Percentiles rank a stretch among this genome's conserved stretches.
Conservation (phyloP, 1,284 basidiomycete species). For the Sanghuangporus weigelae region DNA sequence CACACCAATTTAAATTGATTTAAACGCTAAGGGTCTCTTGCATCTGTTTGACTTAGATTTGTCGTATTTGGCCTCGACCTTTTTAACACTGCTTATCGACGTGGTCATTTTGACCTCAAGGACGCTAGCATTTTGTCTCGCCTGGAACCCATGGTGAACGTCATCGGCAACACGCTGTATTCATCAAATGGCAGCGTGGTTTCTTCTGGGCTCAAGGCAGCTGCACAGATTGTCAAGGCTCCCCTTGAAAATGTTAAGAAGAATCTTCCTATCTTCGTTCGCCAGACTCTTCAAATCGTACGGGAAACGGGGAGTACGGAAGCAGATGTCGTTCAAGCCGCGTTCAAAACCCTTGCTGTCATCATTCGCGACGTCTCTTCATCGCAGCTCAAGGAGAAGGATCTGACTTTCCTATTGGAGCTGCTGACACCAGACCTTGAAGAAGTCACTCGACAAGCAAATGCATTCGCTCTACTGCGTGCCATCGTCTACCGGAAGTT, state of each 20-base stretch:
- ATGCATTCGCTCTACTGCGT: slow-evolving; percentile 88
- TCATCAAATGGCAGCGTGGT: slow-evolving; percentile 79
- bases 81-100: slow-evolving; percentile 83
- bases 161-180: slow-evolving; percentile 92
- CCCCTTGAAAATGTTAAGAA: slow-evolving; percentile 77
- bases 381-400: slow-evolving; percentile 83
- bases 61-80: slow-evolving; percentile 91
- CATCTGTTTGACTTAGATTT: slow-evolving; percentile 52
- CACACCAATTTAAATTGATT: background rate
- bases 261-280: slow-evolving; percentile 80
- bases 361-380: slow-evolving; percentile 83
- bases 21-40: slow-evolving; percentile 4
- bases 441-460: slow-evolving; percentile 82
- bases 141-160: slow-evolving; percentile 81
- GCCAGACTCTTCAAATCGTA: slow-evolving; percentile 84
- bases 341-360: slow-evolving; percentile 81
- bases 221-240: slow-evolving; percentile 79
- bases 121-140: slow-evolving; percentile 69
- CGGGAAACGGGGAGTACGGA: slow-evolving; percentile 84
- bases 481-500: slow-evolving; percentile 89
- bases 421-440: slow-evolving; percentile 91
- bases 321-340: slow-evolving; percentile 85
- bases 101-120: slow-evolving; percentile 83
- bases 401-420: slow-evolving; percentile 83
- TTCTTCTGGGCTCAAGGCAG: slow-evolving; percentile 76